Evolutionary conservation across 2,329 filamentous ascomycete genomes (phyloP), one percentile per base, ranked within the genome.

Genomic region (Pseudogymnoascus sp.): DNA sequence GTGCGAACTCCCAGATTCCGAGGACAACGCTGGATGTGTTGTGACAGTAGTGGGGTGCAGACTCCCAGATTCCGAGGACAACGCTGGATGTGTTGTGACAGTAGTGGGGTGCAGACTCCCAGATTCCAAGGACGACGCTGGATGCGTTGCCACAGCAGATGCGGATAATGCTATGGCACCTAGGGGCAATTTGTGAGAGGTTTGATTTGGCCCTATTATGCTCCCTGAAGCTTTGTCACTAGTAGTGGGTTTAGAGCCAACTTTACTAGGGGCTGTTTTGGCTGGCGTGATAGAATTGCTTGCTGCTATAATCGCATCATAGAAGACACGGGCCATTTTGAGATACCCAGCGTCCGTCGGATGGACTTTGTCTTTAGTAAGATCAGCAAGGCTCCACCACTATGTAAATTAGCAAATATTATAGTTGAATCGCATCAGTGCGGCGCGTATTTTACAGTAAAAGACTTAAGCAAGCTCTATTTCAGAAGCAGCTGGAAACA

Each of bases 331-430:
- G 10, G 39, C 39, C 39, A 41, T 41, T 41, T 41, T 41, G 39
- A 41, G 39, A 41, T 41, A 41, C 8, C 39, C 39, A 5, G 39
- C 39, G 17, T 41, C 24, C 24, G 29, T 58, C 17, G 29, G 50
- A 58, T 36, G 50, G 33, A 58, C 50, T 9, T 33, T n/a, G 29
- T 58, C 50, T 1, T 6, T 10, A 15, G 21, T 26, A 61, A 63
- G 40, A 63, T 65, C 37, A 33, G 61, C 21, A 11, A 65, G 62
- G 64, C 63, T 17, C 60, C 63, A 57, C 61, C 64, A 13, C 39
- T 41, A 24, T 41, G 24, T 41, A 41, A 5, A 41, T 41, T 24
- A 41, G 39, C 24, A 41, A 24, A 41, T 24, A 41, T 40, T 40
- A 41, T 41, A 24, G 21, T 24, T 5, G 17, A 24, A 41, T 41